These are phyloP conservation scores for Pseudocercospora cruenta DNA, from an alignment of 2,329 filamentous ascomycete species.

Conservation along the genomic window DNA sequence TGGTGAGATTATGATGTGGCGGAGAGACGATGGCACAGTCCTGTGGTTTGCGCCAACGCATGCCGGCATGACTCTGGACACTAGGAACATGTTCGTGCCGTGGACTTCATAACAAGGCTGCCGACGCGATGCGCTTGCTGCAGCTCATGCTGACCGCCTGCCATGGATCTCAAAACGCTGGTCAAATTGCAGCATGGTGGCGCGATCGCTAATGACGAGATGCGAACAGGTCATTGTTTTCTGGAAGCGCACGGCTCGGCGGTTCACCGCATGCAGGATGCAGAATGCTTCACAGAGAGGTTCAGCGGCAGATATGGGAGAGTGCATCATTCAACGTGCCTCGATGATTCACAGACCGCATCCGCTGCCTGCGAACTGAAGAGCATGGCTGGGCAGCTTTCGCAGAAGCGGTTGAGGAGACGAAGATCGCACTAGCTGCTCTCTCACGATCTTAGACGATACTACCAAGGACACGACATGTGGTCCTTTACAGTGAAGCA, in stretches of 20 bases:
- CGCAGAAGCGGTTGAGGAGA: conserved; percentile 1
- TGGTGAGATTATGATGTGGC: conserved; percentile 15
- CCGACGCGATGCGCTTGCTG: conserved; percentile 18
- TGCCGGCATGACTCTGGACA: conserved; percentile 24
- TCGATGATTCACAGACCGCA: background rate
- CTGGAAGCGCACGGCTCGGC: background rate
- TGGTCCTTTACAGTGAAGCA: background rate
- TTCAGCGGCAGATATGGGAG: background rate
- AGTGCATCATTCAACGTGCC: background rate
- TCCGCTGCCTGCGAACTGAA: background rate
- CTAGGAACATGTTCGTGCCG: conserved; percentile 18
- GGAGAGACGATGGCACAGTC: conserved; percentile 18
- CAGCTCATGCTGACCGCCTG: conserved; percentile 16
- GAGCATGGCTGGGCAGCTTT: background rate
- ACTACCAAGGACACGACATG: background rate
- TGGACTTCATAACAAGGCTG: conserved; percentile 7
- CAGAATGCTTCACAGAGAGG: background rate
- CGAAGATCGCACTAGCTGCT: background rate
- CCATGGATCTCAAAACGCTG: conserved; percentile 18
- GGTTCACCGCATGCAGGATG: background rate
- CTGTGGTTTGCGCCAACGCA: conserved; percentile 22
- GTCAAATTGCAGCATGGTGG: conserved; percentile 23
- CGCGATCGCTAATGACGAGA: conserved; percentile 13
- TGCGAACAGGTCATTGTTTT: background rate
- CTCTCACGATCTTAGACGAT: background rate